Evolutionary conservation across 2,329 filamentous ascomycete genomes (phyloP), one percentile per base, ranked within the genome.

Genomic region (Epichloe bromicola): DNA sequence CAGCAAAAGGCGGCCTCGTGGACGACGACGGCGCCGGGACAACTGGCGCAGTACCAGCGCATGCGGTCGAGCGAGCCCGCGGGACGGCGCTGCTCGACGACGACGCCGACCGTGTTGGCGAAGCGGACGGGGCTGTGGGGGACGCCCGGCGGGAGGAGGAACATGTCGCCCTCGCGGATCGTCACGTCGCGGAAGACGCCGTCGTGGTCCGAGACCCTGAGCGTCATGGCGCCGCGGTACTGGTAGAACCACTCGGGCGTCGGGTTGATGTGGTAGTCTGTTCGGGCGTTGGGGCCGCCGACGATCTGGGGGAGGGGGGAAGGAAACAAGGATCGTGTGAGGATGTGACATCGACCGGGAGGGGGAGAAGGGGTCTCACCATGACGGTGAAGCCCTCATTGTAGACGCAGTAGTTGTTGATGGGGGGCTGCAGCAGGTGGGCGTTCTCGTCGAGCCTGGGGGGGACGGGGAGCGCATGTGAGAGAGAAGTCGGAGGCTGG

Each of bases 201-300:
- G 65, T 75, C 66, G 52, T 74, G 68, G 55, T 96, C 88, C 56
- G 96, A 86, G 15, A 93, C 86, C 66, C 94, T 95, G 59, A 98
- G 84, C 52, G 93, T 75, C 91, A 97, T 96, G 58, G 85, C 83
- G 58, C 93, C 93, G 61, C 83, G 83, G 78, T 95, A 82, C 70
- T 97, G 91, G 76, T 93, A 97, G 80, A 97, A 98, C 84, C 90
- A 97, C 69, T 97, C 93, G 12, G 93, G 83, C 0, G 91, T 97
- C 61, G 82, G 74, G 75, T 97, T 97, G 78, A 97, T 91, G 76
- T 97, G 93, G 75, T 96, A 98, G 75, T 97, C 93, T 51, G 90
- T 96, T 57, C 93, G 83, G 54, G 88, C 88, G 68, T 97, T 97
- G 62, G 93, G 93, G 12, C 93, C 93, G 65, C 93, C 93, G 55